phyloP scores from a whole-genome alignment of 1,284 basidiomycete species.

The Sporisorium graminicola region DNA sequence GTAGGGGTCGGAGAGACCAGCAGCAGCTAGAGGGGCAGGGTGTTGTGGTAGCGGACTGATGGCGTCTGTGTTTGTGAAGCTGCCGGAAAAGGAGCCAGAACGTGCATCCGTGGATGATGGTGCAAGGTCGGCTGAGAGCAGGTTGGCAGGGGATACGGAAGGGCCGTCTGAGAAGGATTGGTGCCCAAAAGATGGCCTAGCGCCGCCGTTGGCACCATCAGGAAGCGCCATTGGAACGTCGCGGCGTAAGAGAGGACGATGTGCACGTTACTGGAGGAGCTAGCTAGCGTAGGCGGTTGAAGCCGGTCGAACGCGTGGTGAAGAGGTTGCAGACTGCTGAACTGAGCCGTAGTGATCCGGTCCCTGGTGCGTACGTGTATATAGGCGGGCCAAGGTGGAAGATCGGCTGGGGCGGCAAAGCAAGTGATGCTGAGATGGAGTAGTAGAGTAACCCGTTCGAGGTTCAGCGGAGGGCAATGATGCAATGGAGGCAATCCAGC shows the following conservation, averaged over 20 bases:
- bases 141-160: conserved; percentile 10
- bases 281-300: neutral
- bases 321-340: neutral
- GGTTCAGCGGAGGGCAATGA: neutral
- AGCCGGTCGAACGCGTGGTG: neutral
- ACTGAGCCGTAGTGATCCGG: neutral
- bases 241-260: neutral
- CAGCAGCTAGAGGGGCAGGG: neutral
- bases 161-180: conserved; percentile 54
- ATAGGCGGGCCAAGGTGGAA: neutral
- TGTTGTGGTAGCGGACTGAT: conserved; percentile 8
- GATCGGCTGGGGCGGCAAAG: neutral
- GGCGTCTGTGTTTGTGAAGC: conserved; percentile 2
- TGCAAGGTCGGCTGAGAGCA: conserved; percentile 15
- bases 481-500: neutral
- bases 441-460: neutral
- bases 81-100: conserved; percentile 34
- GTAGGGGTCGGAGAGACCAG: conserved; percentile 2
- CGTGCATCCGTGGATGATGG: conserved; percentile 20
- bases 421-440: neutral
- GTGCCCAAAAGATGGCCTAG: conserved; percentile 45
- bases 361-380: conserved; percentile 3
- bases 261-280: neutral
- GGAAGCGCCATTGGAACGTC: conserved; percentile 2
- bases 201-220: conserved; percentile 2